Evolutionary conservation across 2,329 filamentous ascomycete species (phyloP).

Genomic region (Pezicula radicicola): DNA sequence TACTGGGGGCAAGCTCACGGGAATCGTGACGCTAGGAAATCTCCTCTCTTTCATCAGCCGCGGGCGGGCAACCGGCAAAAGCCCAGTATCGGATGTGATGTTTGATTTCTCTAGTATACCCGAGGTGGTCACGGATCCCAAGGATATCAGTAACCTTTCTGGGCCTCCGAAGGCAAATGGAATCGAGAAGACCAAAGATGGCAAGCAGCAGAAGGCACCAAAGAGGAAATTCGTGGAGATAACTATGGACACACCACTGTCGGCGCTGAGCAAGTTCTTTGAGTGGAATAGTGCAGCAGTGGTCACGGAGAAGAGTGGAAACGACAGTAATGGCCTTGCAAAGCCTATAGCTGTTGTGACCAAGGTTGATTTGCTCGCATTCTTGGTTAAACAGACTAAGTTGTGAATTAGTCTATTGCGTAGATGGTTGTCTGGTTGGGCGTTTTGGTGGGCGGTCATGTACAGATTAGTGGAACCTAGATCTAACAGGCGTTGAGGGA

Average conservation of each 20-base stretch:
- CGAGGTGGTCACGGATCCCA: slow-evolving; percentile 87
- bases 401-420: background rate
- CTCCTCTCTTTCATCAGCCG: slow-evolving; percentile 86
- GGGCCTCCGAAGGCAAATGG: slow-evolving; percentile 27
- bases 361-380: slow-evolving; percentile 92
- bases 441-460: background rate
- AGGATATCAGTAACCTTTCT: slow-evolving; percentile 49
- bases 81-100: slow-evolving; percentile 84
- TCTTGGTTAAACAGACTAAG: slow-evolving; percentile 71
- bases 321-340: slow-evolving; percentile 43
- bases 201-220: slow-evolving; percentile 36
- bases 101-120: slow-evolving; percentile 88
- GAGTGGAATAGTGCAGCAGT: slow-evolving; percentile 98
- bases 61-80: slow-evolving; percentile 72
- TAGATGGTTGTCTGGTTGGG: background rate
- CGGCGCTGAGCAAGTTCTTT: slow-evolving; percentile 84
- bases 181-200: slow-evolving; percentile 20
- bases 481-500: background rate
- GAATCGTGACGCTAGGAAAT: slow-evolving; percentile 92
- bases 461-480: background rate
- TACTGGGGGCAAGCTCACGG: slow-evolving; percentile 72
- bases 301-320: slow-evolving; percentile 72
- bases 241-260: slow-evolving; percentile 82
- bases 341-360: slow-evolving; percentile 91
- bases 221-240: slow-evolving; percentile 87